Evolutionary conservation across 2,329 filamentous ascomycete species (phyloP), one percentile per base, ranked within the genome.

Genomic region (Sporothrix sp.): DNA sequence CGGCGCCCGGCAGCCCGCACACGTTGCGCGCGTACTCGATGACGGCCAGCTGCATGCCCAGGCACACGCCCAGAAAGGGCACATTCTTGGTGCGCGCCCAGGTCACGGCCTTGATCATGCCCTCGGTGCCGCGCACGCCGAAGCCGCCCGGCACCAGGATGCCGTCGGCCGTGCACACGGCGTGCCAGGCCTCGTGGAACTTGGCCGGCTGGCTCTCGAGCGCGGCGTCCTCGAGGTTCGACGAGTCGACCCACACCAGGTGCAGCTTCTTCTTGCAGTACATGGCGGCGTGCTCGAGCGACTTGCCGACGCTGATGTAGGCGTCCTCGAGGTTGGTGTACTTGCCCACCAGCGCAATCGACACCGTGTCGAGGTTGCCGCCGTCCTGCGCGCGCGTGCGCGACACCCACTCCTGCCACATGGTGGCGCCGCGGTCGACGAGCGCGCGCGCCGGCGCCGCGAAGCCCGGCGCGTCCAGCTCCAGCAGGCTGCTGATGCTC

Each of bases 31-130:
- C 88, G 59, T 81, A 87, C 66, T 97, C 90, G 58, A 96, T 85
- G 42, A 95, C 88, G 18, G 91, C 89, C 42, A 95, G 78, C 66
- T 97, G 93, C 82, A 95, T 88, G 52, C 89, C 89, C 20, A 96
- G 73, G 64, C 91, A 96, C 56, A 97, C 85, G 53, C 93, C 93
- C 1, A 97, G 75, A 68, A 85, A 96, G 1, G 89, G 89, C 3
- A 79, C 79, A 55, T 84, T 82, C 60, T 88, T 82, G 58, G 85
- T 84, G 51, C 93, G 82, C 2, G 91, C 90, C 83, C 86, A 96
- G 57, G 82, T 84, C n/a, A 85, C 84, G 3, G 85, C 86, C 50
- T 80, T 73, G 61, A 97, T 84, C 89, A 97, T 97, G 55, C 93
- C 93, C 63, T 91, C 84, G 0, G 81, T 88, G 52, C 88, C 91